Conservation (phyloP, 1,284 basidiomycete species). For the Moesziomyces aphidis region DNA sequence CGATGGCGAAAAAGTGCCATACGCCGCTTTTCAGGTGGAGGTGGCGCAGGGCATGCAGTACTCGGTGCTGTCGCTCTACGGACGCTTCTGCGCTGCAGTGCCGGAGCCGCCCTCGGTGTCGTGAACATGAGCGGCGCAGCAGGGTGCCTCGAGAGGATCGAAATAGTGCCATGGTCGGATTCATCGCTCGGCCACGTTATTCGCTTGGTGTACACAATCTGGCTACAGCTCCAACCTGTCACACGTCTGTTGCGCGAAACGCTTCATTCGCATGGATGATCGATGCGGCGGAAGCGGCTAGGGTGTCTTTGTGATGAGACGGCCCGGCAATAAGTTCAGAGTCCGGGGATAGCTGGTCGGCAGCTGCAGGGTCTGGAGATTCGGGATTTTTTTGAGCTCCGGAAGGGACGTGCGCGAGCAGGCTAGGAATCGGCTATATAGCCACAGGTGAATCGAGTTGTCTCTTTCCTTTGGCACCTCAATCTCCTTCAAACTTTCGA, state of each 20-base stretch:
- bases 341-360: slow-evolving; percentile 3
- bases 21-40: slow-evolving; percentile 85
- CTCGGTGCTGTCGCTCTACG: slow-evolving; percentile 45
- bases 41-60: slow-evolving; percentile 68
- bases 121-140: not conserved
- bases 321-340: slow-evolving; percentile 5
- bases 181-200: no score
- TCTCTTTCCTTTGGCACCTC: not conserved
- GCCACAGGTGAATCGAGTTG: no score
- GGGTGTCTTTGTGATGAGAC: no score
- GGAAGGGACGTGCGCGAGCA: slow-evolving; percentile 5
- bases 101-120: slow-evolving; percentile 31
- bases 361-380: slow-evolving; percentile 14
- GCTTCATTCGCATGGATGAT: no score
- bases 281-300: no score
- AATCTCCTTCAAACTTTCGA: not conserved
- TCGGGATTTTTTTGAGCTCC: not conserved
- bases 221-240: no score
- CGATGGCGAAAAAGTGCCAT: slow-evolving; percentile 87
- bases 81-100: slow-evolving; percentile 39
- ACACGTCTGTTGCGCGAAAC: no score
- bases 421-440: slow-evolving; percentile 11
- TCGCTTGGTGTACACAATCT: no score
- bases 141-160: no score
- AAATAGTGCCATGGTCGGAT: no score